Base-by-base conservation (phyloP, 1,284 basidiomycete genomes). In the Ceratobasidium theobromae region DNA sequence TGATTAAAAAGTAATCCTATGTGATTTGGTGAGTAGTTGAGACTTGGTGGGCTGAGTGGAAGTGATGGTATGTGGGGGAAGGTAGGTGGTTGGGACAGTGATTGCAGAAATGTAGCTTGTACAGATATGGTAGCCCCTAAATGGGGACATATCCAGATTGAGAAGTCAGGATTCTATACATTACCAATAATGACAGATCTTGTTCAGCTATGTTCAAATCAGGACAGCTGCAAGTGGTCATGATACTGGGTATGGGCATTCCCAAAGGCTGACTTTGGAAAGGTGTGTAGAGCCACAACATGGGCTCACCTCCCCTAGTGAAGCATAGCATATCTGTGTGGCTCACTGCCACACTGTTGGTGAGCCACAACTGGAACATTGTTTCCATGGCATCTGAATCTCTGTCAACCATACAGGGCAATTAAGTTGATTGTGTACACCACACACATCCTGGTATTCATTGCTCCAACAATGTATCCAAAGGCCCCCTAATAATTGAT, bases 241-340 rank as follows among this genome's bases (percentile, higher is more conserved):
- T 9, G 18, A 62, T 33, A 23, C 23, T 51, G 1, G 58, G 58
- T n/a, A 62, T 33, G n/a, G 58, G 58, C 28, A n/a, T 51, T 1
- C 58, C 58, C 21, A 62, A 40, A 3, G 58, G 58, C 21, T 46
- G 45, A n/a, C 58, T 62, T 16, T 62, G 58, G 46, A 62, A 62
- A 4, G 58, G 58, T 1, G 58, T 46, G 21, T 51, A 62, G 1
- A 38, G 18, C 58, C 58, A 62, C 4, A 62, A 23, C 30, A 4
- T 12, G 8, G 58, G 43, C n/a, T 1, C 45, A 0, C n/a, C 0
- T 5, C 45, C 46, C 0, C 33, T 16, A n/a, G 45, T 11, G 30
- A 48, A 21, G 12, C 9, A 27, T 3, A 62, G 30, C 0, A 62
- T 33, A 23, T 62, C 58, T n/a, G 58, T 25, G 45, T 62, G 58